Base-by-base conservation (phyloP, 345 rosid genomes). In the Murraya koenigii region DNA sequence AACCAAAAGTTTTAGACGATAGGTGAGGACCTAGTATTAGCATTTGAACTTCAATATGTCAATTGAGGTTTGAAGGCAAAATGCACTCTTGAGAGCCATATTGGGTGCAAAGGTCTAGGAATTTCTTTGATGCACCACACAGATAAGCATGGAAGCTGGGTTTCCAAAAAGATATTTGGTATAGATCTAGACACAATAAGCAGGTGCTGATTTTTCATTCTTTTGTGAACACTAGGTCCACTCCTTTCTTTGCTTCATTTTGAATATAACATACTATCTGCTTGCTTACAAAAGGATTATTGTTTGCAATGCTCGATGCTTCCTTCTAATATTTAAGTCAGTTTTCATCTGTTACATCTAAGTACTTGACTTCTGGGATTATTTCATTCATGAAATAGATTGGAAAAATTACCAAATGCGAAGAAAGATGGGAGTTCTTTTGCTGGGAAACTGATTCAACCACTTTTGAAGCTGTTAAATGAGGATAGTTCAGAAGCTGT, bases 401-500 rank as follows among this genome's bases (percentile, higher is more conserved):
- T 94, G 85, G 94, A 85, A 77, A 85, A 85, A 77, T 92, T 90
- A 84, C 83, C 95, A 74, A 87, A 88, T 79, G 59, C 76, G 26
- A 94, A 88, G 86, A 94, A 91, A 81, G 97, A 90, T 62, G 96
- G 90, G 75, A 87, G 81, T 76, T 84, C 83, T 28, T 87, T 77
- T 66, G 86, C 93, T 65, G 88, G 90, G 30, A 94, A 87, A 85
- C 79, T 94, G 30, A 75, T 91, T 71, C 88, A 91, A 77, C 92
- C 94, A 25, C 33, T 90, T 81, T 71, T 94, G 77, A 88, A 94
- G 83, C 81, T 96, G 73, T 83, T 96, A 85, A 87, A 83, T 20
- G 97, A 89, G 80, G 91, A 91, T 77, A 58, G 77, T 74, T 82
- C 90, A 64, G 97, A 96, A 78, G 79, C 83, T 76, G 77, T 91